phyloP scores from a whole-genome alignment of 2,329 filamentous ascomycete genomes.

The Cercospora zeina region DNA sequence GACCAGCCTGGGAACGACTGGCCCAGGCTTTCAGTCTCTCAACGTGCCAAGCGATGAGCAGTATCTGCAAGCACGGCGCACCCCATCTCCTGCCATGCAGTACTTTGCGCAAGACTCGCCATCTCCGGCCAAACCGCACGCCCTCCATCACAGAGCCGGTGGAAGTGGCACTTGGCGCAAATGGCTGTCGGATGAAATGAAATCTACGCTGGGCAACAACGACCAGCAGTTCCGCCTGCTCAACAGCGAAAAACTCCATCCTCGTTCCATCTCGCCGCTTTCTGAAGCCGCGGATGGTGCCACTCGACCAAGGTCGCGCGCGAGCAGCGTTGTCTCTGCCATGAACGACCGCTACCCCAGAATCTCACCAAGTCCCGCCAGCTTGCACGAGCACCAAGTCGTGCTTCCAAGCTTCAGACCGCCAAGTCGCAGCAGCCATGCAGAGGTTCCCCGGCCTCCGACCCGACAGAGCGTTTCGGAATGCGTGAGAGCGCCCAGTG shows the following conservation, averaged over 20 bases:
- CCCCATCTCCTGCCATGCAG: conserved; percentile 16
- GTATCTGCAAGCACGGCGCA: conserved; percentile 12
- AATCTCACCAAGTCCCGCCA: conserved; percentile 40
- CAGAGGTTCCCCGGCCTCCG: conserved; percentile 3
- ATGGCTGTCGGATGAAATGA: conserved; percentile 23
- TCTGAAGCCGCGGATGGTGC: conserved; percentile 18
- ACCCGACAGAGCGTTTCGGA: conserved; percentile 8
- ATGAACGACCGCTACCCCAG: conserved; percentile 51
- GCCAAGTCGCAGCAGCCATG: conserved; percentile 10
- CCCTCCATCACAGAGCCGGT: background rate
- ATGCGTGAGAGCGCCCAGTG: background rate
- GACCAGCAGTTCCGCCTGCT: conserved; percentile 18
- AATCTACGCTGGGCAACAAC: conserved; percentile 16
- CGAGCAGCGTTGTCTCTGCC: conserved; percentile 26
- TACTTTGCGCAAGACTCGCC: background rate
- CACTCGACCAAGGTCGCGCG: conserved; percentile 13
- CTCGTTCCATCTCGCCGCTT: conserved; percentile 24
- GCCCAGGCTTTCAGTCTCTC: conserved; percentile 10
- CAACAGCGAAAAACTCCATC: conserved; percentile 18
- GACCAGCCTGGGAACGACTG: conserved; percentile 28
- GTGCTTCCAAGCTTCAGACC: conserved; percentile 1
- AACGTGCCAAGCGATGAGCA: conserved; percentile 13
- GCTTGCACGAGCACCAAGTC: conserved; percentile 8
- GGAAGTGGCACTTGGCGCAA: conserved; percentile 17
- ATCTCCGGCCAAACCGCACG: conserved; percentile 32